Evolutionary conservation across 164 flowering plant genomes (phyloP), one percentile per base, ranked within the genome.

Genomic region (Cinnamomum micranthum): DNA sequence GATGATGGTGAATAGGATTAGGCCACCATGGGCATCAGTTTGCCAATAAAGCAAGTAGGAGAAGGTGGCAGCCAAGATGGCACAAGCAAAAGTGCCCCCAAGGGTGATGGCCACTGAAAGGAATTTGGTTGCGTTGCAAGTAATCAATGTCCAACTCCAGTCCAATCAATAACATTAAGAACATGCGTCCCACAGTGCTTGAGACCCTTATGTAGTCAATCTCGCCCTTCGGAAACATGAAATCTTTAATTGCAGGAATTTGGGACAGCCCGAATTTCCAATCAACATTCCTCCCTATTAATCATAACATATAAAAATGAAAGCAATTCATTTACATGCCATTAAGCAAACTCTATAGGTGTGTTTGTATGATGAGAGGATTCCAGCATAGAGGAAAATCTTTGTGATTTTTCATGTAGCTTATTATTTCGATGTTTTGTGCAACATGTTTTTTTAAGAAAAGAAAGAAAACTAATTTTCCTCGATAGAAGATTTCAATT

Each of bases 281-380:
- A 92, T 68, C 74, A 87, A 85, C 24, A 91, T 25, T n/a, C 95
- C 97, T 0, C 91, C 90, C 97, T 90, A 85, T 75, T 35, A 20
- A 62, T 19, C 67, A 5, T 23, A 3, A 50, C 41, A 59, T 6
- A 12, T 9, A 27, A 12, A 41, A 31, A 14, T 65, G 2, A 17
- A 14, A 31, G 13, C 33, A 51, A 31, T 31, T 31, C 35, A 31
- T 31, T 31, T 31, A 31, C 35, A 31, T 31, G 5, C 0, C 6
- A 31, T 31, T 4, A 31, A 31, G 6, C 0, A 31, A 31, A 31
- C 35, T 31, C 6, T 31, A 4, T 31, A 5, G 33, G 33, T 31
- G 35, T 0, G 35, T 31, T 31, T 17, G 13, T 50, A 24, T 20
- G 17, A 11, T 6, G 17, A 4, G n/a, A 2, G 20, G 10, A 35